Evolutionary conservation across 257 asterid species (phyloP).

Genomic region (Eustoma russellianum): DNA sequence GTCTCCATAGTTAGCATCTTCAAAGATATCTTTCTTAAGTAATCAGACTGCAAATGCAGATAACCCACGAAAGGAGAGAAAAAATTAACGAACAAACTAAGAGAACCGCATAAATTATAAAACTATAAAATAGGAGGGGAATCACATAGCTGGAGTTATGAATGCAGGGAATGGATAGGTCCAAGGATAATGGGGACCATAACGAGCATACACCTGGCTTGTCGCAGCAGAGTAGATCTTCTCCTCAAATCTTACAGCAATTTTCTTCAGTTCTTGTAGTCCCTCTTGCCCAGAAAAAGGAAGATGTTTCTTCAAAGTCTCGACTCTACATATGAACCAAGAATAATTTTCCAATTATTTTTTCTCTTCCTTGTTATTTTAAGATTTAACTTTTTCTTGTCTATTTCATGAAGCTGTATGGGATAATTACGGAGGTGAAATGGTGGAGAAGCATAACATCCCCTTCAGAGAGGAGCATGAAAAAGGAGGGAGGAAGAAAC

Average conservation of each 20-base stretch:
- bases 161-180: neutral
- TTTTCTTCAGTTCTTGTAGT: conserved; percentile 71
- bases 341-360: too few relatives aligned
- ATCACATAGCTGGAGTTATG: neutral
- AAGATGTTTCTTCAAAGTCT: conserved; percentile 80
- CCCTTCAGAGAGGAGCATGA: neutral
- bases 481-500: neutral
- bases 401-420: neutral
- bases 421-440: neutral
- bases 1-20: conserved; percentile 85
- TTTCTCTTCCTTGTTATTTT: too few relatives aligned
- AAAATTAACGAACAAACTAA: neutral
- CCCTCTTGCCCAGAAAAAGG: conserved; percentile 81
- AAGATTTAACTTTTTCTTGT: neutral
- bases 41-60: conserved; percentile 53
- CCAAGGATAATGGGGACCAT: neutral
- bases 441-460: neutral
- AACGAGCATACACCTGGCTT: conserved; percentile 44
- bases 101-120: neutral
- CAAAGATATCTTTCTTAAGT: conserved; percentile 72
- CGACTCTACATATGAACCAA: conserved; percentile 46
- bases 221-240: conserved; percentile 68
- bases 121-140: neutral
- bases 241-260: conserved; percentile 81
- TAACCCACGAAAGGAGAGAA: conserved; percentile 4